Evolutionary conservation across 805 yeast genomes (phyloP), one percentile per base, ranked within the genome.

Genomic region (Yarrowia keelungensis): DNA sequence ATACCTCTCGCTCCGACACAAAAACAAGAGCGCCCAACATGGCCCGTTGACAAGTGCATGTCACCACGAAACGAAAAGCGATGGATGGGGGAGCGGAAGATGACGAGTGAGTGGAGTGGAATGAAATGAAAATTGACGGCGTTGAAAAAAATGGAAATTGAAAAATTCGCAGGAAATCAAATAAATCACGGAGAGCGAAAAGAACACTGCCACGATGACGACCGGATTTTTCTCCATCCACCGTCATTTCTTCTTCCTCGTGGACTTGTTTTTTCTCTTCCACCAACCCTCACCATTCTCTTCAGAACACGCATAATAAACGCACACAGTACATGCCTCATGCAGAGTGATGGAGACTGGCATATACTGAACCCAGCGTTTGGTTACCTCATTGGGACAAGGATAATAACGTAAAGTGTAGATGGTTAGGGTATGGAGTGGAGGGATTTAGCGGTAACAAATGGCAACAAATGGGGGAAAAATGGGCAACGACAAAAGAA

Each of bases 301-400:
- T 26, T 26, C 32, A 26, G 32, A 19, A 51, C 53, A 38, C 32
- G 53, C 53, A 49, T 32, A 7, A 2, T 1, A 26, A 8, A 32
- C 16, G 53, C 53, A 32, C 2, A 7, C 9, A 0, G 8, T 35
- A 36, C 56, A 35, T 19, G 11, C 8, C 56, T 5, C 26, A 16
- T 51, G 59, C 59, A 53, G 45, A 32, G 59, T 53, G 59, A 53
- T 53, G 59, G 59, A 53, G 45, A 53, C 59, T 4, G 43, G 19
- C 59, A 53, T 38, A 39, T 9, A 39, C 59, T 53, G 59, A 53
- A 53, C 59, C 59, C 59, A 53, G 59, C 59, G 59, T 53, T 53
- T 53, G 59, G 59, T 22, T 53, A 38, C 59, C 45, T 5, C 15
- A 53, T 53, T 53, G 59, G 59, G 59, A 53, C 59, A 53, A 53